A percentile compares a stretch with the other conserved stretches of the same genome.
These are phyloP conservation scores for Ustilago hordei DNA, from an alignment of 1,284 basidiomycete genomes.

Conservation along the genomic window DNA sequence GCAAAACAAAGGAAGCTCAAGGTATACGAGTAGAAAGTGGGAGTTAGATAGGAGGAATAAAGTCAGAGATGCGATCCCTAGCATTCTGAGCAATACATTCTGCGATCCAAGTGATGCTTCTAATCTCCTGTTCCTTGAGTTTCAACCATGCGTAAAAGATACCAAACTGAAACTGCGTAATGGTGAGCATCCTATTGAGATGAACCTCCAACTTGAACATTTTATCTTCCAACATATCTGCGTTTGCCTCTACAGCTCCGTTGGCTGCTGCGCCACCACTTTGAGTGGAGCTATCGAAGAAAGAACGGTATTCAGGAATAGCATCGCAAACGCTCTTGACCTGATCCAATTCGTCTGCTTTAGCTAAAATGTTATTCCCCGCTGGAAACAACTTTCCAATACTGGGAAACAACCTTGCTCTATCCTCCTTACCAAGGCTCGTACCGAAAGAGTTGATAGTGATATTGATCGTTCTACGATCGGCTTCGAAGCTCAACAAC, in stretches of 20 bases:
- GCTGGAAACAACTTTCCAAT: constrained; percentile 94
- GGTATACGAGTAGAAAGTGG: neutral
- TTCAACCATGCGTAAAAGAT: constrained; percentile 69
- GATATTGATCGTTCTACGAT: constrained; percentile 96
- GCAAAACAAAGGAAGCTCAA: neutral
- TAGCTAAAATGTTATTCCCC: constrained; percentile 92
- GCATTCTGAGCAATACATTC: constrained; percentile 73
- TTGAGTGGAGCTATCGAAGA: constrained; percentile 76
- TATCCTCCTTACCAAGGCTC: constrained; percentile 91
- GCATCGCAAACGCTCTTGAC: constrained; percentile 88
- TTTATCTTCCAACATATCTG: constrained; percentile 82
- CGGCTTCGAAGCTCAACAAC: constrained; percentile 95
- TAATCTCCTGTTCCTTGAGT: constrained; percentile 98
- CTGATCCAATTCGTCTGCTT: constrained; percentile 94
- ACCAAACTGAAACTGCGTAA: constrained; percentile 67
- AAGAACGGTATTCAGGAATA: constrained; percentile 87
- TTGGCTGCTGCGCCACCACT: constrained; percentile 20
- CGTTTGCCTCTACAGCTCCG: constrained; percentile 71
- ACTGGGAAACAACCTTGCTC: constrained; percentile 93
- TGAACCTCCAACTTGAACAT: constrained; percentile 96
- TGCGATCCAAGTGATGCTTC: constrained; percentile 96
- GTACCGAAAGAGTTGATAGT: constrained; percentile 99
- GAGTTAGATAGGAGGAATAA: constrained; percentile 41
- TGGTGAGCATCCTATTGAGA: constrained; percentile 66
- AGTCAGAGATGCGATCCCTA: constrained; percentile 47